phyloP scores from a whole-genome alignment of 345 rosid species.

The Salix suchowensis region DNA sequence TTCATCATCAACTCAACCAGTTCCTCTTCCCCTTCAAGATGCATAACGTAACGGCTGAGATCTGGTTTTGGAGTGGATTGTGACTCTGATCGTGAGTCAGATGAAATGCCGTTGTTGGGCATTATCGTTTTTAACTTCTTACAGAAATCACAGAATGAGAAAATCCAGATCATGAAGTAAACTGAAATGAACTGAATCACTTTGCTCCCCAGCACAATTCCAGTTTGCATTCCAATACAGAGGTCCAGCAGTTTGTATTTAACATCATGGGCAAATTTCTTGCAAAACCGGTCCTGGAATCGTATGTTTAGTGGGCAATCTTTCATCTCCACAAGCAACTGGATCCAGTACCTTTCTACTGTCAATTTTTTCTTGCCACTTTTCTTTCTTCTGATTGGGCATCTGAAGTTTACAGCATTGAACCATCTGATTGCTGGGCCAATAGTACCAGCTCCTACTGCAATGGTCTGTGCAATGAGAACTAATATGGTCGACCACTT shows the following conservation, averaged over 20 bases:
- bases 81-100: conserved; percentile 37
- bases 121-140: conserved; percentile 17
- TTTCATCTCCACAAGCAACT: conserved; percentile 56
- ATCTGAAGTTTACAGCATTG: conserved; percentile 59
- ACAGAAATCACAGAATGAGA: conserved; percentile 25
- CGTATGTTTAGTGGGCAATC: conserved; percentile 45
- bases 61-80: conserved; percentile 31
- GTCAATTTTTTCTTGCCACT: conserved; percentile 27
- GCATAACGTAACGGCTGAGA: conserved; percentile 60
- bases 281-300: conserved; percentile 32
- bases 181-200: conserved; percentile 49
- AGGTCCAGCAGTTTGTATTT: conserved; percentile 36
- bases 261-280: conserved; percentile 39
- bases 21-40: conserved; percentile 79
- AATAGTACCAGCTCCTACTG: conserved; percentile 58
- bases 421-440: conserved; percentile 81
- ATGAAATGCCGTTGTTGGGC: conserved; percentile 21
- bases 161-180: conserved; percentile 37
- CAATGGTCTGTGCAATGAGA: conserved; percentile 54
- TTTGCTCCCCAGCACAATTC: conserved; percentile 64
- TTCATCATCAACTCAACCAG: conserved; percentile 52
- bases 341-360: conserved; percentile 68
- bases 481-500: conserved; percentile 62
- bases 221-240: conserved; percentile 51
- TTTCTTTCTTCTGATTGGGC: conserved; percentile 42